Conservation (phyloP, 1,284 basidiomycete genomes). For the Polyporus tsugae region DNA sequence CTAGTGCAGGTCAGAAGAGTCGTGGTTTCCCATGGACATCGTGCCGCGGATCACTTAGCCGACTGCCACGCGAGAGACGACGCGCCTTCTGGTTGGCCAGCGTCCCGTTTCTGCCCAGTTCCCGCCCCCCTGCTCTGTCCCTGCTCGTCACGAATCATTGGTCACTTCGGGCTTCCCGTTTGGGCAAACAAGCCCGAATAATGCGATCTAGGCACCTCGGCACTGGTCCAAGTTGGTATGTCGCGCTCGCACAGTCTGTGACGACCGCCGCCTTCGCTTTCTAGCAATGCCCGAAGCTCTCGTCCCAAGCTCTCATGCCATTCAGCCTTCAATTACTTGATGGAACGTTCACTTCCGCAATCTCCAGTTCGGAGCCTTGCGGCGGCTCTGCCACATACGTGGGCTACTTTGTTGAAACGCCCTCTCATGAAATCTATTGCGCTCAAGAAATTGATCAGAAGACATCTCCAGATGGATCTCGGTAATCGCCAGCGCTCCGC, state of each 20-base stretch:
- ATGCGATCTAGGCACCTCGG: conserved; percentile 5
- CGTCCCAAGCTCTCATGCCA: conserved; percentile 25
- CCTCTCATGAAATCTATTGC: conserved; percentile 14
- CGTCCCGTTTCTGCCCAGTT: not conserved
- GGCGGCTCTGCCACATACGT: conserved; percentile 14
- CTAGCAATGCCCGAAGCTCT: conserved; percentile 16
- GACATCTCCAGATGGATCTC: conserved; percentile 18
- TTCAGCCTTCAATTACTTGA: conserved; percentile 7
- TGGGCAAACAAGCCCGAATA: conserved; percentile 1
- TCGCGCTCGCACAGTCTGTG: not conserved
- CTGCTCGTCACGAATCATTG: conserved; percentile 10
- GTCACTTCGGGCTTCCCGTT: not conserved
- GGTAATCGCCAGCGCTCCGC: conserved; percentile 9
- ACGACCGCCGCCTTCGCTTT: conserved; percentile 8
- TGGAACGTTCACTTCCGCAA: conserved; percentile 17
- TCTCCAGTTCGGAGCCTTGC: conserved; percentile 11
- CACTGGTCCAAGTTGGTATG: not conserved
- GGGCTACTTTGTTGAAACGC: conserved; percentile 27
- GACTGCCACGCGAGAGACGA: conserved; percentile 17
- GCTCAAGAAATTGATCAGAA: conserved; percentile 23
- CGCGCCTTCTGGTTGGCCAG: conserved; percentile 19
- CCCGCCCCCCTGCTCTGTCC: not conserved
- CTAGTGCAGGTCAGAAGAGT: conserved; percentile 26
- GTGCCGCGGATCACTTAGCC: conserved; percentile 26
- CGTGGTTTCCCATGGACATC: conserved; percentile 20